Evolutionary conservation across 2,329 filamentous ascomycete genomes (phyloP), one percentile per base, ranked within the genome.

Genomic region (Cladosporium phlei): DNA sequence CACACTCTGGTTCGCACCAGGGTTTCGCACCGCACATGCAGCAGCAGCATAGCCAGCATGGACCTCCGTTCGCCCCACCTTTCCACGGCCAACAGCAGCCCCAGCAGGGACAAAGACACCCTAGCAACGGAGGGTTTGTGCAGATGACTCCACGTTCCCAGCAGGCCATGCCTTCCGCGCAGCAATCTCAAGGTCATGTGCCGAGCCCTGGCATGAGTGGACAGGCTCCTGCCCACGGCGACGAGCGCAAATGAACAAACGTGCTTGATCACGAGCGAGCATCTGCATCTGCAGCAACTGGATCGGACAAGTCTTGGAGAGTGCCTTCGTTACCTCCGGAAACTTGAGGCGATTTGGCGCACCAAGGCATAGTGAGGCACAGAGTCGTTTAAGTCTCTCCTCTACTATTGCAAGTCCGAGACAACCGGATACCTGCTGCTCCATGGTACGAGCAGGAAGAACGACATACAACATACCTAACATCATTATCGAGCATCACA

Each of bases 1-100:
- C 84, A 59, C 90, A 90, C 55, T 88, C 95, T 69, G 88, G 88
- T 46, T 96, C 90, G 21, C 91, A 96, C 61, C 90, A 95, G 65
- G 89, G 90, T 30, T 84, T 61, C 87, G 51, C 57, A 27, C 50
- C 53, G 8, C 48, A 48, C 24, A 52, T 52, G 50, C 45, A 47
- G 37, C 35, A 45, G 28, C 37, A 44, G 34, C 46, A 33, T 42
- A 29, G 37, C 30, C 30, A 44, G 24, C 52, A 48, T 17, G 48
- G 39, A n/a, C 52, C 44, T 29, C 43, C 48, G 5, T 54, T 43
- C 21, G 46, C 43, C 7, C 25, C 43, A 11, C 51, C 49, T 24
- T 52, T 55, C 27, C 57, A 55, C 7, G 56, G 55, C 8, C 37
- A 39, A n/a, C 53, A 52, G 10, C 54, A 52, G 22, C 50, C 54